A percentile compares a stretch with the other conserved stretches of the same genome.
These are phyloP conservation scores for Candida ponderosae DNA, from an alignment of 805 yeast species.

Conservation along the genomic window DNA sequence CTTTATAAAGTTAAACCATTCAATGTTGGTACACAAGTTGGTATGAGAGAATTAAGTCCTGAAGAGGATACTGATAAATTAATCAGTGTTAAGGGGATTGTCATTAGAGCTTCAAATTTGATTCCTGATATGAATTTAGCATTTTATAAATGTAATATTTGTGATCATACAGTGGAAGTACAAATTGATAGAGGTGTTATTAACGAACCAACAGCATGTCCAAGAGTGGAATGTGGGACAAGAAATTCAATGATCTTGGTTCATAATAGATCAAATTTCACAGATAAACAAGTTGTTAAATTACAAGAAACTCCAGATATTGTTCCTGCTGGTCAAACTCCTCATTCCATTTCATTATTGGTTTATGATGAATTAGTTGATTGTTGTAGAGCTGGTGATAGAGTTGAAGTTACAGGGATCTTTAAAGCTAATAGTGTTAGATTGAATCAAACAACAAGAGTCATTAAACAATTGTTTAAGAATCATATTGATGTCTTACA, in stretches of 20 bases:
- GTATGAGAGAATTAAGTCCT: constrained; percentile 91
- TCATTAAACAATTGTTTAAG: constrained; percentile 77
- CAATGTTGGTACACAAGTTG: constrained; percentile 64
- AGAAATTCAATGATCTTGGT: constrained; percentile 82
- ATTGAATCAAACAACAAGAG: constrained; percentile 76
- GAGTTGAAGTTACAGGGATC: constrained; percentile 91
- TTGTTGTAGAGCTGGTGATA: constrained; percentile 91
- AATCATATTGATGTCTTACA: constrained; percentile 94
- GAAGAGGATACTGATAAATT: constrained; percentile 82
- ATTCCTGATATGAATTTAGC: constrained; percentile 98
- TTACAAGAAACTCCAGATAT: constrained; percentile 93
- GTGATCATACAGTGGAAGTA: constrained; percentile 86
- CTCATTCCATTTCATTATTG: constrained; percentile 89
- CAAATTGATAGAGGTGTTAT: constrained; percentile 93
- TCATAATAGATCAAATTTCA: constrained; percentile 88
- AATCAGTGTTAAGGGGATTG: constrained; percentile 85
- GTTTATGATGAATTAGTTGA: constrained; percentile 96
- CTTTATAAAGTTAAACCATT: constrained; percentile 86
- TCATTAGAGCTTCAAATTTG: constrained; percentile 79
- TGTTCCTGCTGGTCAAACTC: constrained; percentile 98
- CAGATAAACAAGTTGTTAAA: constrained; percentile 91
- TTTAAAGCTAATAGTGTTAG: constrained; percentile 90
- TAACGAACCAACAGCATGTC: constrained; percentile 88
- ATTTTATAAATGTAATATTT: constrained; percentile 89
- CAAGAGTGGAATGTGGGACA: constrained; percentile 79